Base-by-base conservation (phyloP, 257 asterid species). In the Striga asiatica region DNA sequence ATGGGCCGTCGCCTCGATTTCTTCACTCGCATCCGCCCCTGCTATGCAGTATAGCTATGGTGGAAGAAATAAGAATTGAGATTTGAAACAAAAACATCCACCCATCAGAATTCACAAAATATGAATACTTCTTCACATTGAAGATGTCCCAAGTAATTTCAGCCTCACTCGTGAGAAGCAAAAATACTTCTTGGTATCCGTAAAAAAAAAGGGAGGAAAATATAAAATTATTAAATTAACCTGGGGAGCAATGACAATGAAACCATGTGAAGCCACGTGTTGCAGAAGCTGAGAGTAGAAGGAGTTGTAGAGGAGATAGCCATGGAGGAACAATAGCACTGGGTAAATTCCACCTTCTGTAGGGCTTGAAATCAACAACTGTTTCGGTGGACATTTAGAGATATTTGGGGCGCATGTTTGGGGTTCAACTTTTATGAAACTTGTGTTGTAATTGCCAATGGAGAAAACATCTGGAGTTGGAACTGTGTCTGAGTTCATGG, bases 161-260 rank as follows among this genome's bases (percentile, higher is more conserved):
- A n/a, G n/a, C n/a, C n/a, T n/a, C n/a, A n/a, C 32, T 3, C 32
- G 32, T 28, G 3, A 3, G 7, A 6, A 18, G 20, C 25, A 45
- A 45, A 7, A 2, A 29, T 3, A 29, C 8, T 29, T 1, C 35
- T 5, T 29, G 8, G 9, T 1, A 29, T 5, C 8, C 35, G 16
- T 8, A 19, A 56, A 2, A 43, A 11, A 8, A 18, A 43, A 4
- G 6, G 45, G 6, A 27, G 9, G 5, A 45, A 3, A 45, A 5
- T 7, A 45, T 3, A 18, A 45, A 4, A 45, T 17, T 9, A 16
- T 24, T 9, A 23, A 20, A 62, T 22, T 18, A 64, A 89, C 97
- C 94, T 89, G 98, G 14, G 96, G 96, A 5, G 89, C 95, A 21
- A 83, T 72, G 21, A 83, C 85, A 4, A 89, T 75, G 83, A 81